Percentiles rank a stretch among this genome's conserved stretches.
Conservation (phyloP, 2,329 filamentous ascomycete genomes). For the Botrytis fragariae region DNA sequence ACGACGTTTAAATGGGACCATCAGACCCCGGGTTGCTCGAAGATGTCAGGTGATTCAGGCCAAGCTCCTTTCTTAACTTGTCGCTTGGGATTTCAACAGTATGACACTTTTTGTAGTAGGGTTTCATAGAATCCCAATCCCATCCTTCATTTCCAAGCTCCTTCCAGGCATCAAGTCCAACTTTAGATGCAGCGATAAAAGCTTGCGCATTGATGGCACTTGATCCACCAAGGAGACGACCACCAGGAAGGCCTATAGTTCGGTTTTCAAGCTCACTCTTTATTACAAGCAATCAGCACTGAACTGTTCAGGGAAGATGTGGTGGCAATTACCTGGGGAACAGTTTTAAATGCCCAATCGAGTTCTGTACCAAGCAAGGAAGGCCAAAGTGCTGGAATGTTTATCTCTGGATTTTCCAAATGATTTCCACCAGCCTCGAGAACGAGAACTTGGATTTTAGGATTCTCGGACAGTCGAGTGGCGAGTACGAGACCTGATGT, state of each 20-base stretch:
- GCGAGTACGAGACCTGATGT: constrained; percentile 37
- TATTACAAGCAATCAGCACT: constrained; percentile 13
- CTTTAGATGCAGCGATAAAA: constrained; percentile 26
- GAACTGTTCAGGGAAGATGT: neutral
- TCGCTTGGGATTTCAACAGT: constrained; percentile 12
- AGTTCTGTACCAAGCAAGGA: constrained; percentile 38
- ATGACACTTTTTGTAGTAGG: constrained; percentile 43
- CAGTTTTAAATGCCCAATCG: constrained; percentile 43
- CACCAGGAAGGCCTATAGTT: constrained; percentile 30
- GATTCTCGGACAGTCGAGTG: constrained; percentile 30
- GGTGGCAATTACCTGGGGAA: constrained; percentile 39
- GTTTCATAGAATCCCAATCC: constrained; percentile 37
- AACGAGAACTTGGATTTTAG: constrained; percentile 42
- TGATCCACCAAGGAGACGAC: constrained; percentile 41
- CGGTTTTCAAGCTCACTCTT: constrained; percentile 22
- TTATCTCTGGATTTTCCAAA: constrained; percentile 39
- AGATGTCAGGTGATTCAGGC: neutral
- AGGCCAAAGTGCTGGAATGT: constrained; percentile 32
- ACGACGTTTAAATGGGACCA: constrained; percentile 12
- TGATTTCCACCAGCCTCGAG: constrained; percentile 43
- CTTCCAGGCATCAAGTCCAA: constrained; percentile 42
- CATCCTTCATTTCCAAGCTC: constrained; percentile 45
- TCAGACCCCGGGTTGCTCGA: neutral
- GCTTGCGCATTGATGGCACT: constrained; percentile 38
- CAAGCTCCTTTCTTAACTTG: constrained; percentile 1